Conservation (phyloP, 2,329 filamentous ascomycete genomes). For the Salinomyces thailandicus region DNA sequence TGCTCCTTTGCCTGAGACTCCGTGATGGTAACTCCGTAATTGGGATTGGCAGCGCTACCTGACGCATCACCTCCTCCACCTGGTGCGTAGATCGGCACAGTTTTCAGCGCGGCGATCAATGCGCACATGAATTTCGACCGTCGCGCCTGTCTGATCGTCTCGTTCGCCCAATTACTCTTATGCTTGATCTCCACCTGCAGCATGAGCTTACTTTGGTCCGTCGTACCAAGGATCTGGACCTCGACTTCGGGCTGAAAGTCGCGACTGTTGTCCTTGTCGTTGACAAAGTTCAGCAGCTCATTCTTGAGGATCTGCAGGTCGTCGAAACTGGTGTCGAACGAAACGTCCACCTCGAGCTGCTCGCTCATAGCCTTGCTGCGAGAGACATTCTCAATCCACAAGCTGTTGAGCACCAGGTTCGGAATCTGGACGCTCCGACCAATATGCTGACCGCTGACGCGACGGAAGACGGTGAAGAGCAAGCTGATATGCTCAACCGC, state of each 20-base stretch:
- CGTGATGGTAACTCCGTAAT: slow-evolving; percentile 67
- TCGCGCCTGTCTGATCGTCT: slow-evolving; percentile 65
- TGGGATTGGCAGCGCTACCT: slow-evolving; percentile 56
- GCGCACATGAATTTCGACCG: slow-evolving; percentile 97
- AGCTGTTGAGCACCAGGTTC: slow-evolving; percentile 80
- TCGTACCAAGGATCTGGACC: slow-evolving; percentile 67
- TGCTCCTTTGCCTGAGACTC: slow-evolving; percentile 56
- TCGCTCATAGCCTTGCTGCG: slow-evolving; percentile 89
- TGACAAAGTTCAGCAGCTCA: slow-evolving; percentile 80
- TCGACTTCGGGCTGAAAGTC: slow-evolving; percentile 83
- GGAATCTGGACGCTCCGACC: slow-evolving; percentile 55
- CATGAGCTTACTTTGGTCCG: slow-evolving; percentile 77
- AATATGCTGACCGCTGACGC: slow-evolving; percentile 69
- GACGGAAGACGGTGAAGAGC: slow-evolving; percentile 83
- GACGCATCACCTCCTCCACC: slow-evolving; percentile 59
- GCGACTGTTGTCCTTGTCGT: slow-evolving; percentile 69
- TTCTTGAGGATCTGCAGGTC: slow-evolving; percentile 75
- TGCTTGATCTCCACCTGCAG: slow-evolving; percentile 77
- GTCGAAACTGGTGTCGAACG: slow-evolving; percentile 79
- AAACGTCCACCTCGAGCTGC: slow-evolving; percentile 65
- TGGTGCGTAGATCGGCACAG: slow-evolving; percentile 74
- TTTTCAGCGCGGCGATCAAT: slow-evolving; percentile 71
- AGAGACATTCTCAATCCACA: slow-evolving; percentile 93
- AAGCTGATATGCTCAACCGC: slow-evolving; percentile 90
- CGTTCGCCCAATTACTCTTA: slow-evolving; percentile 60